These are phyloP conservation scores for Polytrichum commune DNA, from an alignment of 225 moss, liverwort and hornwort species.

Conservation along the genomic window DNA sequence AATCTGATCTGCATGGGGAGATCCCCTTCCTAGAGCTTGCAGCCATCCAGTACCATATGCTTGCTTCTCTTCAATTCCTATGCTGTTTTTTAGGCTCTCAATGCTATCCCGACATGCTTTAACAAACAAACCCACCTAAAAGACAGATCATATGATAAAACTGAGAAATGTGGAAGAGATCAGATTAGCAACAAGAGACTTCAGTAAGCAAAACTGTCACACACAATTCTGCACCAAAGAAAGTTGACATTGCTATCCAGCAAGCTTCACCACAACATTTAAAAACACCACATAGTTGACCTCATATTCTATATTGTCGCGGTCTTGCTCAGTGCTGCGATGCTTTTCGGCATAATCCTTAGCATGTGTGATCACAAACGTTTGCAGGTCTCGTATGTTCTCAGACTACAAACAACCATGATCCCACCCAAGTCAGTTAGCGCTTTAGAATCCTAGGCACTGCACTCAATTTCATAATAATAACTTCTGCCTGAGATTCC, in stretches of 20 bases:
- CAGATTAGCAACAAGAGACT: too few relatives aligned
- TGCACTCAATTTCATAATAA: too few relatives aligned
- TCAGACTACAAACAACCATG: conserved; percentile 51
- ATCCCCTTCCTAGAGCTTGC: conserved; percentile 50
- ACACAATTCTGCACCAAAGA: too few relatives aligned
- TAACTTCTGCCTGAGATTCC: too few relatives aligned
- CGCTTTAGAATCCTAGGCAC: too few relatives aligned
- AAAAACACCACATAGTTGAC: conserved; percentile 28
- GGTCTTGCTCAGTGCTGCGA: conserved; percentile 94
- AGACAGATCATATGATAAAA: conserved; percentile 2
- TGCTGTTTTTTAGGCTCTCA: conserved; percentile 77
- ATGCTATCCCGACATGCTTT: conserved; percentile 93
- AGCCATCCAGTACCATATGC: conserved; percentile 68
- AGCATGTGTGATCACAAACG: conserved; percentile 71
- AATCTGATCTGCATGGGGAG: conserved; percentile 69
- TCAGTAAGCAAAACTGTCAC: too few relatives aligned
- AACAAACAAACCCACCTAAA: conserved; percentile 85
- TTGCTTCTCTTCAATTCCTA: conserved; percentile 72
- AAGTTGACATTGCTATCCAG: neutral
- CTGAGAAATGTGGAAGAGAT: neutral
- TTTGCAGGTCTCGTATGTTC: conserved; percentile 82
- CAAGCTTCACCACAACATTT: neutral
- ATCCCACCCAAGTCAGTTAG: neutral
- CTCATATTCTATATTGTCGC: conserved; percentile 95
- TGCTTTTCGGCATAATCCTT: conserved; percentile 82